Conservation (phyloP, 371 early-diverging fungal species). For the Zancudomyces culisetae region DNA sequence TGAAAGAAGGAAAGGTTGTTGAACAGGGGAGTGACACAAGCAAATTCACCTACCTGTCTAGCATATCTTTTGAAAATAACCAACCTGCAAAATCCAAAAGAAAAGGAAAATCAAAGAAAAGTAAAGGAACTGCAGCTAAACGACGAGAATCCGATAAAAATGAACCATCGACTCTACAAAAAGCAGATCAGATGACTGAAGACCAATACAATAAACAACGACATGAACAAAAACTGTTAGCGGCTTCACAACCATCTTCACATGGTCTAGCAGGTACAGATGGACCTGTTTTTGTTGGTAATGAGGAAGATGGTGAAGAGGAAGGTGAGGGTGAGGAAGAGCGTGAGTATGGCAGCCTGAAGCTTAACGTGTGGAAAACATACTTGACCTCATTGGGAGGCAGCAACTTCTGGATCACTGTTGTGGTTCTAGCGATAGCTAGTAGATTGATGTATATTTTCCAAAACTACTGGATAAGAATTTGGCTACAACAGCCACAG, state of each 20-base stretch:
- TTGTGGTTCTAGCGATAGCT: conserved; percentile 5
- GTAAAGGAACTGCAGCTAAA: background rate
- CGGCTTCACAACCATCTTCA: background rate
- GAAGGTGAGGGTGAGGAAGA: conserved; percentile 21
- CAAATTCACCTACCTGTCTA: background rate
- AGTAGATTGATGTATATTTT: conserved; percentile 5
- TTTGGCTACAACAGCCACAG: conserved; percentile 13
- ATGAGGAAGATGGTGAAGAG: background rate
- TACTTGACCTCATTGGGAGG: conserved; percentile 18
- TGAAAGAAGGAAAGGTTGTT: conserved; percentile 43
- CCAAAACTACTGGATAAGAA: conserved; percentile 22
- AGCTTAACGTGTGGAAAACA: conserved; percentile 14
- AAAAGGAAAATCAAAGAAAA: background rate
- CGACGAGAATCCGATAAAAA: background rate
- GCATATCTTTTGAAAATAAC: background rate
- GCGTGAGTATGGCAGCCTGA: conserved; percentile 18
- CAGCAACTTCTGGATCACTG: conserved; percentile 10
- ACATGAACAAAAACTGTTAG: background rate
- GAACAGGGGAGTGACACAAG: conserved; percentile 4
- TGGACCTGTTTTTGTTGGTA: background rate
- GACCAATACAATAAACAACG: background rate
- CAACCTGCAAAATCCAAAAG: background rate
- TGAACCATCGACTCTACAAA: conserved; percentile 5
- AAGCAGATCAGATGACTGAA: conserved; percentile 9
- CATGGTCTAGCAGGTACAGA: background rate